Conservation (phyloP, 106 monocot genomes). For the Phalaenopsis aphrodite region DNA sequence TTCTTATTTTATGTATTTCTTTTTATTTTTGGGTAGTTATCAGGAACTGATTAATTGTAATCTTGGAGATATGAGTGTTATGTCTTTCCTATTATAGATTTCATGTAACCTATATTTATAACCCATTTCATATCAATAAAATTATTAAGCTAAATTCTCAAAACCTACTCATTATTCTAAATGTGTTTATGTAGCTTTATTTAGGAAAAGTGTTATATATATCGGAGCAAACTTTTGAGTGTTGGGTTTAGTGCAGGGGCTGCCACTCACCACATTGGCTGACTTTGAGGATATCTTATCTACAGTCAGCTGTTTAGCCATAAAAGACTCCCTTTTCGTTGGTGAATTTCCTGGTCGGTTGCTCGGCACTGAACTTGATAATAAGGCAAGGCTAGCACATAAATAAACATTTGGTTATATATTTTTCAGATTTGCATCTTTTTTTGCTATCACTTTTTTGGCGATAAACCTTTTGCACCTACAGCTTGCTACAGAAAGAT, state of each 20-base stretch:
- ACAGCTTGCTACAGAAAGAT: constrained; percentile 21
- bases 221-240: background rate
- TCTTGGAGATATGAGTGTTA: too few relatives aligned
- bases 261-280: constrained; percentile 36
- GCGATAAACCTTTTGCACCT: constrained; percentile 5
- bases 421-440: background rate
- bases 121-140: too few relatives aligned
- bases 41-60: too few relatives aligned
- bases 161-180: background rate
- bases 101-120: too few relatives aligned
- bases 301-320: constrained; percentile 61
- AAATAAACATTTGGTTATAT: background rate
- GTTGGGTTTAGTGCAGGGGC: constrained; percentile 46
- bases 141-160: too few relatives aligned
- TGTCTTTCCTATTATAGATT: too few relatives aligned
- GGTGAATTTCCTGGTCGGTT: constrained; percentile 55
- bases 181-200: background rate
- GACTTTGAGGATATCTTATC: constrained; percentile 44
- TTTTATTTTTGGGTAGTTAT: too few relatives aligned
- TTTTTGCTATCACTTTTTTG: background rate
- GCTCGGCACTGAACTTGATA: constrained; percentile 14
- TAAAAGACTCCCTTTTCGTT: constrained; percentile 69
- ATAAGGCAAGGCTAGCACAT: constrained; percentile 24
- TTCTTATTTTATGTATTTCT: too few relatives aligned
- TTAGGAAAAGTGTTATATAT: background rate